Base-by-base conservation (phyloP, 768 basidiomycete species). In the Tricholoma matsutake region DNA sequence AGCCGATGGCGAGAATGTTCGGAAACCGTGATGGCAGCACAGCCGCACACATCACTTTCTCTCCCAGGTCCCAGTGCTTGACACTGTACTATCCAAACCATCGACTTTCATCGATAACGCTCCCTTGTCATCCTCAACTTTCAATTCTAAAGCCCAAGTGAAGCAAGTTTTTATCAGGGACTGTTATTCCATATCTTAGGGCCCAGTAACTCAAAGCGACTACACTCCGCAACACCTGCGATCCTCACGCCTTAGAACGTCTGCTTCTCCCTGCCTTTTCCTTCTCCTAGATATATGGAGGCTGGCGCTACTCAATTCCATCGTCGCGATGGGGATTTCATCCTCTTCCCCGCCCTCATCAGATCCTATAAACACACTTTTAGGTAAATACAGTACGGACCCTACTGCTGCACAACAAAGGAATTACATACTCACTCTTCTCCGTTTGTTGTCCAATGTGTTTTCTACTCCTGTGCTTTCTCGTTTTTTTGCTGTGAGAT, bases 281-380 rank as follows among this genome's bases (percentile, higher is more conserved):
- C 94, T 94, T 0, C 69, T 95, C 4, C 81, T 87, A 10, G 94
- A 96, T 68, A 78, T 95, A 64, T 91, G 92, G 88, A 81, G 93
- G 1, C 79, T 95, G 9, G 88, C 87, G 0, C 71, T 91, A 16
- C 81, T 95, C 20, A 87, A 92, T 70, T 76, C 81, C 0, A 68
- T 79, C 1, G 82, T 86, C 16, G 80, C 82, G 0, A 69, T 72
- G 0, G 89, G 84, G 86, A 75, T 71, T 37, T 74, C 81, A 6
- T 62, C 77, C 2, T 68, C 70, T 1, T 63, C 71, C 0, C 58
- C 73, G 6, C 63, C 71, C 0, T 59, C 73, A 6, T 68, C 72
- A 4, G 78, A 83, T 43, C 81, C 83, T 0, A 71, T 88, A 11
- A 65, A 68, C 6, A 20, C 76, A 5, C 74, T 89, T 56, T 67